Evolutionary conservation across 208 protist genomes (phyloP).

Genomic region (Blastocrithidia nonstop): DNA sequence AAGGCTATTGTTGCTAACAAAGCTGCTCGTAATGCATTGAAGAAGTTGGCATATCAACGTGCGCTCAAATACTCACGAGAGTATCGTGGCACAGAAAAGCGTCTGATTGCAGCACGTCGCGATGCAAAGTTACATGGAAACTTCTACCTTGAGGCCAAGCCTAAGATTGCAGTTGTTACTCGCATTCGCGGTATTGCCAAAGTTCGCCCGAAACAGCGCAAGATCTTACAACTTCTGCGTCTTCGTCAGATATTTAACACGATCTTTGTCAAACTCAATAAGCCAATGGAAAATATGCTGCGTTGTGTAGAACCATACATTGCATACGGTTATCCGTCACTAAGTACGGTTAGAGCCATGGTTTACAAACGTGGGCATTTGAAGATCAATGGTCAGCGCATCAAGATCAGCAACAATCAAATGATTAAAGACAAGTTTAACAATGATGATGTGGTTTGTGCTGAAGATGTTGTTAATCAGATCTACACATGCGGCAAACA

Average conservation of each 20-base stretch:
- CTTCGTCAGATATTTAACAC: conserved; percentile 99
- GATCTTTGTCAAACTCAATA: conserved; percentile 99
- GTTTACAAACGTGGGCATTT: conserved; percentile 99
- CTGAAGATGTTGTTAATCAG: conserved; percentile 99
- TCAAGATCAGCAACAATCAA: conserved; percentile 93
- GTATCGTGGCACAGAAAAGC: conserved; percentile 87
- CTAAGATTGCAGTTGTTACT: conserved; percentile 98
- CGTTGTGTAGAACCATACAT: conserved; percentile 97
- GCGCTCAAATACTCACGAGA: conserved; percentile 90
- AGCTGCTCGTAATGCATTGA: conserved; percentile 39
- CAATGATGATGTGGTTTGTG: conserved; percentile 91
- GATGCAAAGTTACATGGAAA: conserved; percentile 84
- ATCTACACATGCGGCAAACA: conserved; percentile 97
- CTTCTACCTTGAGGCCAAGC: conserved; percentile 97
- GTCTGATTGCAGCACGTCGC: conserved; percentile 71
- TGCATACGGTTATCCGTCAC: conserved; percentile 97
- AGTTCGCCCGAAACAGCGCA: conserved; percentile 93
- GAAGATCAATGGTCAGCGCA: conserved; percentile 95
- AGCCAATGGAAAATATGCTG: conserved; percentile 99
- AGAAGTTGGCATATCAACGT: conserved; percentile 51
- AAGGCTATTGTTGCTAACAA: conserved; percentile 59
- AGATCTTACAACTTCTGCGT: conserved; percentile 98
- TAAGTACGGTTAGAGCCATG: conserved; percentile 94
- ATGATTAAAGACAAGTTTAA: conserved; percentile 94
- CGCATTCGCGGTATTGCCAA: conserved; percentile 99